Conservation (phyloP, 2,329 filamentous ascomycete species). For the Colletotrichum sublineola region DNA sequence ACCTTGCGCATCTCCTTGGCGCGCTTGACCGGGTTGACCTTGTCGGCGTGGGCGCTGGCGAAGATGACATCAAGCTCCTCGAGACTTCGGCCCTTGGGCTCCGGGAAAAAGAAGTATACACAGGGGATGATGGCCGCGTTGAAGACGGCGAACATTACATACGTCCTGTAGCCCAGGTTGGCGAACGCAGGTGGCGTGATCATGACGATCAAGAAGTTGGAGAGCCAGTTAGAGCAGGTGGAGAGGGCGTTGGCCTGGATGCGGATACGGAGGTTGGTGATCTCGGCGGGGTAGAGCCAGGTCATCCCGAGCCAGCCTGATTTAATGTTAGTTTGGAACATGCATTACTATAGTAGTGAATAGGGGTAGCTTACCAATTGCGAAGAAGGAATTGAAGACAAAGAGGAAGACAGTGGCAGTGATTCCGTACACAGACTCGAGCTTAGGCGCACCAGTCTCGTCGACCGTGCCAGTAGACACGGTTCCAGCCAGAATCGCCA, state of each 20-base stretch:
- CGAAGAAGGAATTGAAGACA: conserved; percentile 73
- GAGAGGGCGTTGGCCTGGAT: conserved; percentile 74
- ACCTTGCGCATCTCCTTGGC: conserved; percentile 47
- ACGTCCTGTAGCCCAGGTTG: conserved; percentile 66
- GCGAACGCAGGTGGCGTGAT: conserved; percentile 72
- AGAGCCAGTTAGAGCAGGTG: conserved; percentile 72
- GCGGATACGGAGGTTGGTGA: conserved; percentile 70
- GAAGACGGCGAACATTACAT: conserved; percentile 68
- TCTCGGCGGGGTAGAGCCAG: conserved; percentile 73
- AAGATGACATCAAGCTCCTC: conserved; percentile 71
- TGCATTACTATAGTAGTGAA: fast-evolving
- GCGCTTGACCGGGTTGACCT: conserved; percentile 47
- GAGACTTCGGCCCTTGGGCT: conserved; percentile 66
- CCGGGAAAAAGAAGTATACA: conserved; percentile 66
- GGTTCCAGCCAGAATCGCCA: conserved; percentile 65
- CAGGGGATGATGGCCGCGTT: conserved; percentile 66
- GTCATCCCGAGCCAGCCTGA: conserved; percentile 69
- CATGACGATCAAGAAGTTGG: conserved; percentile 77
- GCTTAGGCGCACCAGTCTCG: conserved; percentile 46
- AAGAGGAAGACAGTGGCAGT: conserved; percentile 66
- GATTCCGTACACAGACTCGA: conserved; percentile 47
- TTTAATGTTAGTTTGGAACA: neutral
- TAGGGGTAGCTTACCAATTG: conserved; percentile 52
- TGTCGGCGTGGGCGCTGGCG: conserved; percentile 47
- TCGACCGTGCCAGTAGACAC: conserved; percentile 49